phyloP scores from a whole-genome alignment of 139 green algal genomes.

The Chloropicon primus region DNA sequence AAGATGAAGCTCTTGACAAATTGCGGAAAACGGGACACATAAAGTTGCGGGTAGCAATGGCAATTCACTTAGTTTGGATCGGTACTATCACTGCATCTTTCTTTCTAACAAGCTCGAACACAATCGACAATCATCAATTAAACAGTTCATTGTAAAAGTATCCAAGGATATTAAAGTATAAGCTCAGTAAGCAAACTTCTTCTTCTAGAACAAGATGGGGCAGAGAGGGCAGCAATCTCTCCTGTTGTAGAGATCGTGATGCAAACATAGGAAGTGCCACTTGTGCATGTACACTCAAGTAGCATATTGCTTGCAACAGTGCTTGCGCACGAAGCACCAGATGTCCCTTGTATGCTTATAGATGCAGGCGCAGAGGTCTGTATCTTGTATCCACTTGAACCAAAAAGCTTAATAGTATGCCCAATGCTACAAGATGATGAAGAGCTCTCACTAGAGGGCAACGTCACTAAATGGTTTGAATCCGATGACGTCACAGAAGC shows the following conservation, averaged over 20 bases:
- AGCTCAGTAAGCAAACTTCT: not conserved
- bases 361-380: not conserved
- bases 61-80: not conserved
- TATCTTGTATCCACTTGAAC: not conserved
- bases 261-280: not conserved
- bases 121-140: too few relatives aligned
- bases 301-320: not conserved
- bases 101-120: too few relatives aligned
- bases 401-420: not conserved
- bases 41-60: not conserved
- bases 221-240: not conserved
- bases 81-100: not conserved
- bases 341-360: not conserved
- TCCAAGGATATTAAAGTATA: too few relatives aligned
- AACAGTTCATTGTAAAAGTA: too few relatives aligned
- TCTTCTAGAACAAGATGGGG: not conserved
- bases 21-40: not conserved
- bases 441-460: not conserved
- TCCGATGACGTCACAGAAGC: not conserved
- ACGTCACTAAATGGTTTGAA: not conserved
- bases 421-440: not conserved
- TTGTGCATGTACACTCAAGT: not conserved
- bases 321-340: not conserved
- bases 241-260: not conserved
- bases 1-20: not conserved